These are phyloP conservation scores for Cladophialophora immunda DNA, from an alignment of 2,329 filamentous ascomycete species.

Conservation along the genomic window DNA sequence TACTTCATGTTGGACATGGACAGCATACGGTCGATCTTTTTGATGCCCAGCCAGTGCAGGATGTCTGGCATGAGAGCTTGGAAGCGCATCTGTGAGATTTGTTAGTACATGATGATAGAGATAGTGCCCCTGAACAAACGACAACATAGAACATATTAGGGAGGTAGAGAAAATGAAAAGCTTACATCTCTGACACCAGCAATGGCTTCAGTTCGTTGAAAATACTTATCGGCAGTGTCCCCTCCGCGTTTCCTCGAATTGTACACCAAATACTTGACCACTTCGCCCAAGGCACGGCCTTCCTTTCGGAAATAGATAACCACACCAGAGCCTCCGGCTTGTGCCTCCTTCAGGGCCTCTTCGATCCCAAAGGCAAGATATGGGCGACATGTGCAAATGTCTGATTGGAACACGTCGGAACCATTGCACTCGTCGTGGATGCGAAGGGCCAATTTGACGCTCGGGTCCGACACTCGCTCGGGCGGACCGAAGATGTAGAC, in stretches of 20 bases:
- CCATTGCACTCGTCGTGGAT: conserved; percentile 94
- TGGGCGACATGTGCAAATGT: conserved; percentile 92
- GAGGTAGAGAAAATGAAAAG: neutral
- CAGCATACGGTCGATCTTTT: conserved; percentile 97
- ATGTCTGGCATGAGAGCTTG: conserved; percentile 98
- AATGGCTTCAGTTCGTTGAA: conserved; percentile 95
- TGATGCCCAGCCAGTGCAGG: conserved; percentile 96
- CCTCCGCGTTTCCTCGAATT: conserved; percentile 56
- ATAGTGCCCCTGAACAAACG: neutral
- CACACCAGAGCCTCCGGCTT: conserved; percentile 89
- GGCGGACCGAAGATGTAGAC: conserved; percentile 96
- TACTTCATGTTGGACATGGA: conserved; percentile 88
- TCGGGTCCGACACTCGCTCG: conserved; percentile 89
- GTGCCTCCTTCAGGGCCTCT: conserved; percentile 95
- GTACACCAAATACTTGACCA: conserved; percentile 84
- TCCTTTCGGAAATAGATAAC: conserved; percentile 99
- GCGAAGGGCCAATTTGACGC: conserved; percentile 79
- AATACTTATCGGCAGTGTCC: conserved; percentile 82
- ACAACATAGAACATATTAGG: neutral
- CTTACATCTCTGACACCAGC: conserved; percentile 80
- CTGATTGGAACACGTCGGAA: conserved; percentile 95
- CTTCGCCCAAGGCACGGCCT: conserved; percentile 90
- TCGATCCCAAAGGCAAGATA: conserved; percentile 98
- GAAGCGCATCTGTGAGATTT: conserved; percentile 75
- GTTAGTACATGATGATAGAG: neutral